Percentiles rank a stretch among this genome's conserved stretches.
Conservation (phyloP, 2,329 filamentous ascomycete genomes). For the Onygenales sp. region DNA sequence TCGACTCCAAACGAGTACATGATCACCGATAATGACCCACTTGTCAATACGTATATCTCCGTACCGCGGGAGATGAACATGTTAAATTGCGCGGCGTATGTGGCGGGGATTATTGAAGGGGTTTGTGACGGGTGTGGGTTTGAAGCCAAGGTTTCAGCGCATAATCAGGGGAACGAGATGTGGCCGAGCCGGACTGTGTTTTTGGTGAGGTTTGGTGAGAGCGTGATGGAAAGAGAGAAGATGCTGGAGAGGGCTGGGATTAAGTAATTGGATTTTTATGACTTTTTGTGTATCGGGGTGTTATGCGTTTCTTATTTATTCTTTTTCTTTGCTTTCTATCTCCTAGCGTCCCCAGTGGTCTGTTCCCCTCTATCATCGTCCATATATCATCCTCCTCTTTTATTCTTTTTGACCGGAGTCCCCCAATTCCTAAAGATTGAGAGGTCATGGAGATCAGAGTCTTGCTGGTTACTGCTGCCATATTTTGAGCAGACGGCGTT, state of each 20-base stretch:
- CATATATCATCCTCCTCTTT: no score
- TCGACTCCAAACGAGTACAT: constrained; percentile 92
- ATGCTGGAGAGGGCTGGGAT: constrained; percentile 57
- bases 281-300: neutral
- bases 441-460: no score
- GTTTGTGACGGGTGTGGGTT: constrained; percentile 91
- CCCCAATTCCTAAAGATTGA: no score
- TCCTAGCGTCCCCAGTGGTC: neutral
- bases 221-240: constrained; percentile 84
- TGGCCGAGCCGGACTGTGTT: constrained; percentile 97
- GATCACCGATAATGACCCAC: constrained; percentile 95
- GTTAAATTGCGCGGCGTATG: constrained; percentile 91
- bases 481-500: no score
- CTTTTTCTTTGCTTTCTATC: neutral
- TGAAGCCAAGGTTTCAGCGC: constrained; percentile 78
- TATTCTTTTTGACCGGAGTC: no score
- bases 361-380: no score
- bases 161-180: constrained; percentile 66
- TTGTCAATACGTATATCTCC: constrained; percentile 89
- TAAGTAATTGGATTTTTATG: constrained; percentile 23
- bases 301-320: neutral
- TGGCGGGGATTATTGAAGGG: constrained; percentile 90
- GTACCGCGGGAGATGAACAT: constrained; percentile 93
- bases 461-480: no score
- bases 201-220: constrained; percentile 81